Evolutionary conservation across 495 filamentous ascomycete genomes (phyloP).

Genomic region (Niebla homalea): DNA sequence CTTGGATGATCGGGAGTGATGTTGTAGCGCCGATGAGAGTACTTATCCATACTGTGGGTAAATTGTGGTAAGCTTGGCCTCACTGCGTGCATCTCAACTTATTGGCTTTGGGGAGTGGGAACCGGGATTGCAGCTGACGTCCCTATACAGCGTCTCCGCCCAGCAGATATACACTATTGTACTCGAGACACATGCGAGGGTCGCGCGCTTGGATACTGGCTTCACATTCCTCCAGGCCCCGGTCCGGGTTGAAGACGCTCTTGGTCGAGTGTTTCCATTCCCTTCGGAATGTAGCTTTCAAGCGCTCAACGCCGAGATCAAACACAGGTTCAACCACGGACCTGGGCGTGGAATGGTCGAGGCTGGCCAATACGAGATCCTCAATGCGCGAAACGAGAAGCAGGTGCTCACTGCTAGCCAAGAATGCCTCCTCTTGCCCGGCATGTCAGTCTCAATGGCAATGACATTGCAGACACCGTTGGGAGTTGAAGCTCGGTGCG

Average conservation of each 20-base stretch:
- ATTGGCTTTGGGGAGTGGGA: no score
- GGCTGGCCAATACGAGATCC: slow-evolving; percentile 13
- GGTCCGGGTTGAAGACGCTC: slow-evolving; percentile 15
- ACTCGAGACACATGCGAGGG: slow-evolving; percentile 4
- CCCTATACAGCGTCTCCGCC: slow-evolving; percentile 10
- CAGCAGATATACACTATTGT: slow-evolving; percentile 16
- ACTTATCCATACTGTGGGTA: neutral
- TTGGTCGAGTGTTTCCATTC: slow-evolving; percentile 13
- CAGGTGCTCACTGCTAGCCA: slow-evolving; percentile 1
- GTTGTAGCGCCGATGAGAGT: neutral
- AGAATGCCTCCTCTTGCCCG: neutral
- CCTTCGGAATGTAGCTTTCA: slow-evolving; percentile 14
- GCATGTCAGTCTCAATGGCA: slow-evolving; percentile 11
- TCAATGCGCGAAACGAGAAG: no score
- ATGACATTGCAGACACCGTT: no score
- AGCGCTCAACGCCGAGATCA: slow-evolving; percentile 10
- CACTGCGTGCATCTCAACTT: neutral
- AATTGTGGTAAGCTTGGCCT: neutral
- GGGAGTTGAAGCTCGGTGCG: no score
- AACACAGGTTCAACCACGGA: slow-evolving; percentile 10
- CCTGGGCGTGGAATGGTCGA: slow-evolving; percentile 8
- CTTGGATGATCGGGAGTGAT: neutral
- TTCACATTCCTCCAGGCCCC: slow-evolving; percentile 15
- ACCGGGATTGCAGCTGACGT: no score
- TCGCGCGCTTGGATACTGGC: slow-evolving; percentile 5